Conservation (phyloP, 345 rosid species). For the Microcos paniculata region DNA sequence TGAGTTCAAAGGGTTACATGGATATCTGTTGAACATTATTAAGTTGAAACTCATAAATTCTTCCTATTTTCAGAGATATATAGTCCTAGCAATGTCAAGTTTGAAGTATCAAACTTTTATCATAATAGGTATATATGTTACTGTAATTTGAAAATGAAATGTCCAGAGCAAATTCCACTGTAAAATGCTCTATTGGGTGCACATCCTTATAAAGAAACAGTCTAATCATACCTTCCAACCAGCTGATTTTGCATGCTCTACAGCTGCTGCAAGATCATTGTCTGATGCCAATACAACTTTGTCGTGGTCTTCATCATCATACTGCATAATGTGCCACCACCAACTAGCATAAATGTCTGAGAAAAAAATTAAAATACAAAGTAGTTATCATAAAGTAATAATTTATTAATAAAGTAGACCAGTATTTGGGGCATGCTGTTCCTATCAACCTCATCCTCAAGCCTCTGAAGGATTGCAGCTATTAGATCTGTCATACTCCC, state of each 20-base stretch:
- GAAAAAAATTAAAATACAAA: conserved; percentile 4
- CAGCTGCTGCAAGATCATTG: conserved; percentile 77
- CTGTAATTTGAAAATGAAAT: too few species aligned
- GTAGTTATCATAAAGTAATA: neutral
- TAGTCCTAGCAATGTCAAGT: neutral
- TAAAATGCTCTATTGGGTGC: neutral
- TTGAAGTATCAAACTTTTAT: neutral
- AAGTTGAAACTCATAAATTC: neutral
- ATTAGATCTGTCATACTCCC: conserved; percentile 73
- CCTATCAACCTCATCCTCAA: conserved; percentile 80
- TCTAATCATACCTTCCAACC: conserved; percentile 77
- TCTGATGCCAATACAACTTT: conserved; percentile 89
- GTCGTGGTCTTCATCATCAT: conserved; percentile 96
- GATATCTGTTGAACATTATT: neutral
- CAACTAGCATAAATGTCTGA: conserved; percentile 14
- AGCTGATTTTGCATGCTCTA: conserved; percentile 85
- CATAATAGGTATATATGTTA: neutral
- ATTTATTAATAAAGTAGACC: too few species aligned
- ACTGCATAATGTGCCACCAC: conserved; percentile 40
- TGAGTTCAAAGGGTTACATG: neutral
- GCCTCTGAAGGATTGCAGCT: conserved; percentile 82
- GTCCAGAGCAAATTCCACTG: neutral
- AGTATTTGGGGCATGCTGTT: conserved; percentile 79
- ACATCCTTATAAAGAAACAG: neutral
- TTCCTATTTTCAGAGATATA: neutral